phyloP scores from a whole-genome alignment of 352 stramenopile genomes.

The Globisporangium ultimum region DNA sequence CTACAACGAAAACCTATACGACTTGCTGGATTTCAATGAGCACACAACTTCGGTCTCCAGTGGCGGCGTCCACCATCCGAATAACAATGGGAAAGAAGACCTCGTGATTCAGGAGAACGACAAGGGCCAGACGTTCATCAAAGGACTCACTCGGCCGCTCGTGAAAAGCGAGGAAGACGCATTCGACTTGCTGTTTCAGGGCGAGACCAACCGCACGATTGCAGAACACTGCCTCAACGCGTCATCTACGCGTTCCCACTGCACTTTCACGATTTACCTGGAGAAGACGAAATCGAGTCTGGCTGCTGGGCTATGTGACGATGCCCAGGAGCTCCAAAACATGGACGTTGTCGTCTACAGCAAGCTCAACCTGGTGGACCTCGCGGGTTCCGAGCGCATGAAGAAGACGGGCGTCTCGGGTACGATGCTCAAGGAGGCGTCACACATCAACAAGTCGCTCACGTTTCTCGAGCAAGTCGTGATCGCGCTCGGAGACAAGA shows the following conservation, averaged over 20 bases:
- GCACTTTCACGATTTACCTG: constrained; percentile 79
- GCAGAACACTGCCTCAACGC: constrained; percentile 80
- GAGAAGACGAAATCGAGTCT: constrained; percentile 36
- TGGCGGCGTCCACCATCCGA: constrained; percentile 13
- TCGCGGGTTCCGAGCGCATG: constrained; percentile 92
- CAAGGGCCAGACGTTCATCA: constrained; percentile 66
- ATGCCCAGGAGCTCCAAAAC: constrained; percentile 9
- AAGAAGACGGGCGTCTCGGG: constrained; percentile 66
- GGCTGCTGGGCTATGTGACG: constrained; percentile 18
- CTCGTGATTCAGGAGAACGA: constrained; percentile 60
- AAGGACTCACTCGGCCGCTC: constrained; percentile 45
- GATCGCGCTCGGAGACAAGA: constrained; percentile 89
- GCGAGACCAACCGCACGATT: constrained; percentile 74
- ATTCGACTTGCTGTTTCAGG: constrained; percentile 75
- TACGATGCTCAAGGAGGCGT: constrained; percentile 44
- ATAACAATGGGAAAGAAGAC: constrained; percentile 22
- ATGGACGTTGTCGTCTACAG: constrained; percentile 44
- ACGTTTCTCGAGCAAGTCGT: constrained; percentile 84
- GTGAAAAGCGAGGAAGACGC: constrained; percentile 69
- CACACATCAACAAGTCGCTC: constrained; percentile 69
- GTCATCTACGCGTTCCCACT: constrained; percentile 73
- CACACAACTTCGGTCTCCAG: not conserved
- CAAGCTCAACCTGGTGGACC: constrained; percentile 93
- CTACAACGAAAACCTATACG: constrained; percentile 88
- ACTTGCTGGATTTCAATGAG: constrained; percentile 60